Evolutionary conservation across 2,329 filamentous ascomycete species (phyloP).

Genomic region (Pseudohalonectria lignicola): DNA sequence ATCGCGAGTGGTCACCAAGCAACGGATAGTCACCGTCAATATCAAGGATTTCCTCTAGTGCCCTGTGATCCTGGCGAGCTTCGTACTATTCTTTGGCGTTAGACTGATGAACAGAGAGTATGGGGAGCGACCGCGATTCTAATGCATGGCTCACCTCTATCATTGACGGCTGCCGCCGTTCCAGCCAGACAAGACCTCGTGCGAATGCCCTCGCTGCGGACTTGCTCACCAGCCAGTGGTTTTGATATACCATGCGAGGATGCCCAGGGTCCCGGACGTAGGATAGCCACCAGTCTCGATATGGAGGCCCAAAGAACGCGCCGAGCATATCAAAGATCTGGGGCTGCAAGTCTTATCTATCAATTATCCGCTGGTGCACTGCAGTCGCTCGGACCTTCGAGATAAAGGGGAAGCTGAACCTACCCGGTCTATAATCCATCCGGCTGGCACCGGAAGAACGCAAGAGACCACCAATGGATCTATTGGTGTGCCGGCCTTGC

Average conservation of each 20-base stretch:
- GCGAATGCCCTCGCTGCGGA: conserved; percentile 13
- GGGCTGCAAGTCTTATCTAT: conserved; percentile 5
- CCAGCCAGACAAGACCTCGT: conserved; percentile 12
- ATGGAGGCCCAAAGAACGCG: conserved; percentile 17
- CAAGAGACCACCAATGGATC: conserved; percentile 12
- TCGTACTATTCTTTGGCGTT: conserved; percentile 8
- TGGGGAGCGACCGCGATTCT: neutral
- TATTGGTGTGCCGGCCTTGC: conserved; percentile 8
- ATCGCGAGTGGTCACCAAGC: conserved; percentile 19
- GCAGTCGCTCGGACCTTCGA: neutral
- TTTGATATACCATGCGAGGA: conserved; percentile 7
- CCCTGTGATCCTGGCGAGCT: conserved; percentile 4
- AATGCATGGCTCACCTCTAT: conserved; percentile 18
- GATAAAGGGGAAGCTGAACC: neutral
- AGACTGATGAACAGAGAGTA: neutral
- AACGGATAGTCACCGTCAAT: conserved; percentile 13
- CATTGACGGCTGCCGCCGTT: conserved; percentile 14
- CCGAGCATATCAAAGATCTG: conserved; percentile 11
- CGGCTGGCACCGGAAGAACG: conserved; percentile 11
- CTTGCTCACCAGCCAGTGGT: conserved; percentile 18
- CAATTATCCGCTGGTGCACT: neutral
- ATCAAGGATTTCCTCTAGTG: conserved; percentile 8
- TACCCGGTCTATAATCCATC: conserved; percentile 12
- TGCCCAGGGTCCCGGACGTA: conserved; percentile 9
- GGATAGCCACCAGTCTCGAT: conserved; percentile 20